Evolutionary conservation across 345 rosid species (phyloP), one percentile per base, ranked within the genome.

Genomic region (Physaria fendleri): DNA sequence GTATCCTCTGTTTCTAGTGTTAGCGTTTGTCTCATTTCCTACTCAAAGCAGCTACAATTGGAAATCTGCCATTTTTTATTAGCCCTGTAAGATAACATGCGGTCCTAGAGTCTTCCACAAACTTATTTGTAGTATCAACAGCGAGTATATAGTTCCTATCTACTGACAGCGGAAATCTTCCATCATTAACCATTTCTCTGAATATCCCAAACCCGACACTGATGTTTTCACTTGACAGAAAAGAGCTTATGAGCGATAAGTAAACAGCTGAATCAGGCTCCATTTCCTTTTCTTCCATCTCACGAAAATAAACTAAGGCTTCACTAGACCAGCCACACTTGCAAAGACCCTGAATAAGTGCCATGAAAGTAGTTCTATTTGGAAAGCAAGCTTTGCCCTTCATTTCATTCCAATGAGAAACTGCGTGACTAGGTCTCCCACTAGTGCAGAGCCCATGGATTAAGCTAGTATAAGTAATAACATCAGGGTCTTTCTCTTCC

Each of bases 321-420:
- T 67, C 77, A 14, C 74, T 48, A 15, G 91, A 71, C 80, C 74
- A 67, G 38, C 75, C 81, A 73, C 89, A 87, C 59, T 82, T 83
- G 85, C 90, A 80, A 59, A 91, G 89, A 69, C 98, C 98, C 28
- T 79, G 74, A 49, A 85, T 63, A 43, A 85, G 78, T 61, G 81
- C 84, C 85, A 82, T 82, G 74, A 73, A 91, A 55, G 85, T 65
- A 49, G 88, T 62, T 66, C 58, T 65, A 51, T 76, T 82, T 4
- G 92, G 92, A 45, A 16, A 44, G 44, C 82, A 78, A 38, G 71
- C 79, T 64, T 71, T 76, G n/a, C 53, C 55, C 60, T 23, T 64
- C 96, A 91, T 91, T 72, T 83, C 82, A 57, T 68, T 74, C 98
- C 96, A 91, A 51, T 77, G 60, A 65, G 34, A 49, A 53, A 85